Base-by-base conservation (phyloP, 768 basidiomycete species). In the Suillus bovinus region DNA sequence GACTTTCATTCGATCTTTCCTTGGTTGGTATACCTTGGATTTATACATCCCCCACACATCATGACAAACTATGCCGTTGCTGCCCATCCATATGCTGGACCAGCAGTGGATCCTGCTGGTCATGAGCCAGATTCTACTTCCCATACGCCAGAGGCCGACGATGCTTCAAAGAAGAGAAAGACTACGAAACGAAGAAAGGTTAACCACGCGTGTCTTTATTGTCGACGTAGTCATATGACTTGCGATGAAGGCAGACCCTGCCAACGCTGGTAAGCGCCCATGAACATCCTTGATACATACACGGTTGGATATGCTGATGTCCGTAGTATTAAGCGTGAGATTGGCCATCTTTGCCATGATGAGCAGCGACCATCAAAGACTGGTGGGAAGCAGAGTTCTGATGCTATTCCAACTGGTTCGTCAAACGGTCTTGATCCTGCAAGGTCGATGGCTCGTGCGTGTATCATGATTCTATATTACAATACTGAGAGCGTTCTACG, bases 141-240 rank as follows among this genome's bases (percentile, higher is more conserved):
- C 1, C 46, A 49, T 36, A 46, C 46, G 17, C 63, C 65, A 7
- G 76, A 76, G 64, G 79, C 75, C 33, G 69, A 75, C 34, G 71
- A 73, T 8, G 3, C 27, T 22, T 65, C 64, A 44, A 78, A 75
- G 71, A 82, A 79, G 74, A 78, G 76, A 69, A 79, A 79, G 62
- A 65, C 69, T 31, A 70, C 85, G 13, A 92, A 91, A 76, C 79
- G 93, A 65, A 79, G 92, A 61, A 95, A 95, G 74, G 92, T 93
- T 62, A 93, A 93, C 74, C 93, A 95, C 77, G 94, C 95, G 6
- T 97, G 94, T 72, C 79, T 97, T 47, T 97, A 96, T 75, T 97
- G 94, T 77, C 83, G 94, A 72, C 81, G 93, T 63, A 94, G 92
- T 80, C 91, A 92, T 84, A 92, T 94, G 91, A 92, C 90, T 9